Base-by-base conservation (phyloP, 768 basidiomycete genomes). In the Amanita subjunquillea region DNA sequence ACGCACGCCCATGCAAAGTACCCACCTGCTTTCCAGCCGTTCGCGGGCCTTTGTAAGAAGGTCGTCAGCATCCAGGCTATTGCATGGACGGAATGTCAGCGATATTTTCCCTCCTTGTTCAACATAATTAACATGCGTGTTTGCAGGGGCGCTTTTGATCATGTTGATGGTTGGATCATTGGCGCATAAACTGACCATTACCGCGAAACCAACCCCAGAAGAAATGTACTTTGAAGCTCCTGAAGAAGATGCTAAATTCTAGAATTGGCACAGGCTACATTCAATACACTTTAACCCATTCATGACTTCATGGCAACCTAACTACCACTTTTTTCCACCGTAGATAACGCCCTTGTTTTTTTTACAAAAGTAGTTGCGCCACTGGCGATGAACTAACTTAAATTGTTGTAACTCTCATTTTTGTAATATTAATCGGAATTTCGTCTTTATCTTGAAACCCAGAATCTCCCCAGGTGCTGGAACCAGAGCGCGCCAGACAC, bases 31-130 rank as follows among this genome's bases (percentile, higher is more conserved):
- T 68, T 66, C 65, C 56, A 54, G 22, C 61, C 56, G 9, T 68
- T 55, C 42, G 57, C 59, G 1, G 43, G 55, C 6, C 58, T 64
- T 46, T 68, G 67, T 51, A 46, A 56, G 8, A 49, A 58, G 23
- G 53, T 68, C 13, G 61, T 68, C 17, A 48, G 60, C 5, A 66
- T 66, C 13, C 60, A 68, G 46, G 67, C 54, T 29, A 22, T 66
- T 39, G 62, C 65, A 8, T 68, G 67, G 67, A 44, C 61, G 32
- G 50, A 66, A 4, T 66, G 67, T 68, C 43, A 53, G 65, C 62
- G 4, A 6, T 17, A 36, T 12, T 41, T 6, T 22, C 8, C 29
- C 6, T 46, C 36, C 27, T 15, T 42, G 34, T 30, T 42, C 41
- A 13, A 37, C 20, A 5, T 25, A 10, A 36, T 32, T 50, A 9